Evolutionary conservation across 768 basidiomycete species (phyloP).

Genomic region (Panellus pusillus): DNA sequence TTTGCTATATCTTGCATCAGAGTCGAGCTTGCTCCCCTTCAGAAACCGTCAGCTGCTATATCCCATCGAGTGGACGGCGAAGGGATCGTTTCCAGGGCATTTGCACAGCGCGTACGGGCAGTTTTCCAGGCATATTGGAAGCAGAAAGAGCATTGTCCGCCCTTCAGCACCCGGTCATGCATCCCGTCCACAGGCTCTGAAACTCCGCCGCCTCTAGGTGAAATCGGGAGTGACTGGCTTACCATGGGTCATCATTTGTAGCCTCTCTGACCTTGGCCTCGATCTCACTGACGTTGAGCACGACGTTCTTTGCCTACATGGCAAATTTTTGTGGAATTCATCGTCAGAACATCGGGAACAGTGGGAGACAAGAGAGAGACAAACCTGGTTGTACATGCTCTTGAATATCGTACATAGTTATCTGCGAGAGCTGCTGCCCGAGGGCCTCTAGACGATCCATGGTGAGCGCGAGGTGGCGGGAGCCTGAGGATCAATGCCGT

Average conservation of each 20-base stretch:
- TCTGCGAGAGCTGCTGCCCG: slow-evolving; percentile 70
- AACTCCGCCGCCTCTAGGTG: not conserved
- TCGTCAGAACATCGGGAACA: slow-evolving; percentile 1
- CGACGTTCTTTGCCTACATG: slow-evolving; percentile 87
- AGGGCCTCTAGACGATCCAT: slow-evolving; percentile 85
- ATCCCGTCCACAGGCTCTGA: too few relatives aligned
- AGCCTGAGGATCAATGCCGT: not conserved
- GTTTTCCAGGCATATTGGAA: too few relatives aligned
- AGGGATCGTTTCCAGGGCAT: not conserved
- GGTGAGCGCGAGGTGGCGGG: slow-evolving; percentile 14
- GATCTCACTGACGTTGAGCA: slow-evolving; percentile 95
- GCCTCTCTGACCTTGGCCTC: slow-evolving; percentile 96
- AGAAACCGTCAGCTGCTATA: slow-evolving; percentile 3
- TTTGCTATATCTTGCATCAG: slow-evolving; percentile 98
- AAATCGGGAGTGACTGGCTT: slow-evolving; percentile 25
- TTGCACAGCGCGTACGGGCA: too few relatives aligned
- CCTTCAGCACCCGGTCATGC: too few relatives aligned
- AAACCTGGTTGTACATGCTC: slow-evolving; percentile 89
- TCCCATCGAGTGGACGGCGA: not conserved
- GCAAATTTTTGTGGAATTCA: slow-evolving; percentile 3
- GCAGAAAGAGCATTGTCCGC: too few relatives aligned
- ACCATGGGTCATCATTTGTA: slow-evolving; percentile 99
- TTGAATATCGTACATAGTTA: slow-evolving; percentile 94
- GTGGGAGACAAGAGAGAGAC: slow-evolving; percentile 7
- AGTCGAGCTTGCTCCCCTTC: slow-evolving; percentile 95